Conservation (phyloP, 306 rosid genomes). For the Nissolia schottii region DNA sequence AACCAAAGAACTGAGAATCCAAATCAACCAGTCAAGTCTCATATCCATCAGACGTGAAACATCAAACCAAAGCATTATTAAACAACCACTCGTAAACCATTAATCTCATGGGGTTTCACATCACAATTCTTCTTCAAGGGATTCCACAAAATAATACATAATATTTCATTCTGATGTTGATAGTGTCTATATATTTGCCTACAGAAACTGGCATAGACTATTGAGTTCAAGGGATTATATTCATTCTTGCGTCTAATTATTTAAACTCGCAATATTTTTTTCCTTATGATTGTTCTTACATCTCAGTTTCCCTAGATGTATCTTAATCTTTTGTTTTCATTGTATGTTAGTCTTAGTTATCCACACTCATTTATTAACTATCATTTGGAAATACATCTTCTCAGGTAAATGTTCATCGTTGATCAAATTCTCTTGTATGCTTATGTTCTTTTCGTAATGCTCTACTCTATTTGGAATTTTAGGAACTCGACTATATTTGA, state of each 20-base stretch:
- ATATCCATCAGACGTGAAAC: not conserved
- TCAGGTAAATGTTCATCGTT: no score
- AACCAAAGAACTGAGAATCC: not conserved
- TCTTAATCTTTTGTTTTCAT: not conserved
- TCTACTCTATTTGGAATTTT: no score
- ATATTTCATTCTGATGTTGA: not conserved
- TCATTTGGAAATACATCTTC: no score
- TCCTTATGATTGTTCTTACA: no score
- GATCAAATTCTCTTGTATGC: no score
- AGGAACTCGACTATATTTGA: no score
- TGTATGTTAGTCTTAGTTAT: no score
- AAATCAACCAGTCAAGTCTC: conserved; percentile 1
- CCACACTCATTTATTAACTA: no score
- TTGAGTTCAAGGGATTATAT: not conserved
- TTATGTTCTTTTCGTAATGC: not conserved
- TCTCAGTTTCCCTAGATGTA: not conserved
- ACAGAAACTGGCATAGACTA: not conserved
- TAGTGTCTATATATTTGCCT: not conserved
- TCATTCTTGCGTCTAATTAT: not conserved
- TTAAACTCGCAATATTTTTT: no score
- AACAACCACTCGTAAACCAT: conserved; percentile 7
- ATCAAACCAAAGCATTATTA: conserved; percentile 8
- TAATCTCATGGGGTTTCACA: not conserved
- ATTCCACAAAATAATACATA: not conserved
- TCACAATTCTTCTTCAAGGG: not conserved